Percentiles rank a stretch among this genome's conserved stretches.
These are phyloP conservation scores for Arabidopsis hybrid DNA, from an alignment of 441 rosid species.

Conservation along the genomic window DNA sequence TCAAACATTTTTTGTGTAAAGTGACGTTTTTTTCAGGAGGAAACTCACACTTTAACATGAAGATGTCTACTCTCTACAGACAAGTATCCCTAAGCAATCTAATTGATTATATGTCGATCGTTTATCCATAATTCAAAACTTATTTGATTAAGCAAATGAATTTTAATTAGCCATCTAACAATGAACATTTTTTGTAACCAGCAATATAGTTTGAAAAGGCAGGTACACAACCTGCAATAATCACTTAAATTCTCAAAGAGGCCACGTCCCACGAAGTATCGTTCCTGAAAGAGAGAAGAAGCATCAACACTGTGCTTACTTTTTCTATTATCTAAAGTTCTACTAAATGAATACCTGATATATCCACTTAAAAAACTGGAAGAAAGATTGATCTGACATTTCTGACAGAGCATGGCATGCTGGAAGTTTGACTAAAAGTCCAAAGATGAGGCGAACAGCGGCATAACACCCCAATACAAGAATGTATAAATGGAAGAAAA, in stretches of 20 bases:
- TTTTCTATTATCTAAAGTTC: slow-evolving; percentile 25
- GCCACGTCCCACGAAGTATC: slow-evolving; percentile 99
- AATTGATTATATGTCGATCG: slow-evolving; percentile 14
- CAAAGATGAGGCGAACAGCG: slow-evolving; percentile 77
- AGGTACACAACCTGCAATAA: slow-evolving; percentile 76
- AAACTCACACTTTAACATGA: slow-evolving; percentile 13
- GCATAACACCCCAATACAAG: slow-evolving; percentile 92
- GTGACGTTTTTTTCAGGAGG: background rate
- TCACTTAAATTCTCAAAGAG: slow-evolving; percentile 90
- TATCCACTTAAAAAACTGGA: slow-evolving; percentile 99
- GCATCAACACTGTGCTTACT: slow-evolving; percentile 27
- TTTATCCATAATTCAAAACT: background rate
- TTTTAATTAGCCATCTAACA: slow-evolving; percentile 31
- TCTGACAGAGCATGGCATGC: slow-evolving; percentile 92
- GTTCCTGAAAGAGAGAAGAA: slow-evolving; percentile 71
- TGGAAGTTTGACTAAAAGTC: slow-evolving; percentile 76
- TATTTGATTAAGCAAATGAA: slow-evolving; percentile 3
- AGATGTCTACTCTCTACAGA: slow-evolving; percentile 22
- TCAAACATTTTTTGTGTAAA: slow-evolving; percentile 25
- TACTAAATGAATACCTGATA: slow-evolving; percentile 72
- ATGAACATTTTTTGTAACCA: slow-evolving; percentile 20
- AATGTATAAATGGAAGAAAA: slow-evolving; percentile 85
- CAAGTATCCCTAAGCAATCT: slow-evolving; percentile 12
- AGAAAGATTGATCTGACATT: slow-evolving; percentile 93
- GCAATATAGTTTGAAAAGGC: slow-evolving; percentile 21